Conservation (phyloP, 1,284 basidiomycete genomes). For the Meira nashicola region DNA sequence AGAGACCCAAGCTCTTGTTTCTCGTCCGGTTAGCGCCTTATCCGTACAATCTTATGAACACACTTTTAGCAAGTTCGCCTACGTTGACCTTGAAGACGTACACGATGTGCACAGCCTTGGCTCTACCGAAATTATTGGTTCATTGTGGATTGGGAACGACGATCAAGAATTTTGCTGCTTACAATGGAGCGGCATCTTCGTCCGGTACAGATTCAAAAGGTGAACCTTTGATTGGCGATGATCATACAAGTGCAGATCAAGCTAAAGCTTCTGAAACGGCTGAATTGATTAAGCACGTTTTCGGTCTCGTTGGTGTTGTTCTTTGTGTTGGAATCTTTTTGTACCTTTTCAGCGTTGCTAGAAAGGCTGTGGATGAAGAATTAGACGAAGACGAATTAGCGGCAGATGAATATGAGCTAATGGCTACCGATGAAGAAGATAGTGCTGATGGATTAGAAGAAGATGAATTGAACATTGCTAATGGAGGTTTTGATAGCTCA, state of each 20-base stretch:
- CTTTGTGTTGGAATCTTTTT: conserved; percentile 72
- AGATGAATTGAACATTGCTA: background rate
- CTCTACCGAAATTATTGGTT: conserved; percentile 76
- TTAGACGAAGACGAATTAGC: conserved; percentile 55
- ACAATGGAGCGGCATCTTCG: conserved; percentile 54
- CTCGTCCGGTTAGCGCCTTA: conserved; percentile 70
- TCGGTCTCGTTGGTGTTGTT: conserved; percentile 65
- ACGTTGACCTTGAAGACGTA: conserved; percentile 74
- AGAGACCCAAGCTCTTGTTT: conserved; percentile 74
- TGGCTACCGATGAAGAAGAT: conserved; percentile 5
- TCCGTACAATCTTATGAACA: conserved; percentile 77
- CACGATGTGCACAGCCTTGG: conserved; percentile 71
- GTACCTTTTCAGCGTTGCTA: conserved; percentile 73
- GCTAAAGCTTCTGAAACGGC: conserved; percentile 47
- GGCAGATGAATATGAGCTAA: conserved; percentile 8
- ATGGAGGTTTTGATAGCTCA: background rate
- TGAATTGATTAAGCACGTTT: conserved; percentile 62
- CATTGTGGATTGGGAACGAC: conserved; percentile 76
- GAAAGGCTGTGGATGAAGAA: conserved; percentile 73
- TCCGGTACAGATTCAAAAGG: background rate
- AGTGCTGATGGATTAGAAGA: background rate
- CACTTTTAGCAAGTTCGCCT: conserved; percentile 76
- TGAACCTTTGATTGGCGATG: background rate
- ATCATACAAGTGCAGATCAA: conserved; percentile 11
- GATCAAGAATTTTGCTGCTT: conserved; percentile 73